Conservation (phyloP, 805 yeast genomes). For the Lipomyces japonicus region DNA sequence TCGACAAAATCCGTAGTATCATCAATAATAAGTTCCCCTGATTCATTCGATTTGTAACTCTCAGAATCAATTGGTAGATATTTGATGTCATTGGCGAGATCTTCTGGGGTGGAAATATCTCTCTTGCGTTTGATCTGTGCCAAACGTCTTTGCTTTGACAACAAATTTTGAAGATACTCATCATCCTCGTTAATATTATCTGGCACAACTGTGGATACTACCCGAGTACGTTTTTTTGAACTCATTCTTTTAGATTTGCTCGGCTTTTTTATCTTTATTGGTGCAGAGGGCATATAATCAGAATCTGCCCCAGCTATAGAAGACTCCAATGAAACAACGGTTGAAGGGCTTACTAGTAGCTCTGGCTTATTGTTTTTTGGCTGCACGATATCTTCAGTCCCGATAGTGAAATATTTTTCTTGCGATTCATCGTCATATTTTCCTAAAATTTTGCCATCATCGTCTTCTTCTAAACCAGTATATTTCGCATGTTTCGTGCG, state of each 20-base stretch:
- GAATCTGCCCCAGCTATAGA: conserved; percentile 27
- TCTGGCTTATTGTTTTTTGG: conserved; percentile 8
- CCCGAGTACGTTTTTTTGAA: conserved; percentile 35
- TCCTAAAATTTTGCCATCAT: conserved; percentile 29
- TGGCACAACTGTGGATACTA: neutral
- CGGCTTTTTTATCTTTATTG: conserved; percentile 43
- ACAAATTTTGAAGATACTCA: conserved; percentile 38
- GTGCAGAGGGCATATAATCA: conserved; percentile 36
- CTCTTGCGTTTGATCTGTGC: conserved; percentile 35
- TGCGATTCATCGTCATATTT: conserved; percentile 27
- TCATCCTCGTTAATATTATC: conserved; percentile 38
- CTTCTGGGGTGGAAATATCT: conserved; percentile 29
- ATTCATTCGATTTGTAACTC: conserved; percentile 34
- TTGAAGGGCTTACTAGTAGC: conserved; percentile 26
- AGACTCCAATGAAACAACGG: conserved; percentile 30
- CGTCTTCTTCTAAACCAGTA: conserved; percentile 31
- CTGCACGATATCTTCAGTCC: conserved; percentile 18
- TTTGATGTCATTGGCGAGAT: conserved; percentile 32
- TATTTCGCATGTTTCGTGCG: conserved; percentile 19
- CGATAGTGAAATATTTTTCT: conserved; percentile 22
- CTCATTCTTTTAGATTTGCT: conserved; percentile 44
- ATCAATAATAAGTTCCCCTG: conserved; percentile 40
- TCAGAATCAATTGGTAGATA: conserved; percentile 5
- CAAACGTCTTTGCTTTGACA: conserved; percentile 34
- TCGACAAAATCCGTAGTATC: conserved; percentile 41